phyloP scores from a whole-genome alignment of 2,329 filamentous ascomycete genomes.

The Cladosporium austrohemisphaericum region DNA sequence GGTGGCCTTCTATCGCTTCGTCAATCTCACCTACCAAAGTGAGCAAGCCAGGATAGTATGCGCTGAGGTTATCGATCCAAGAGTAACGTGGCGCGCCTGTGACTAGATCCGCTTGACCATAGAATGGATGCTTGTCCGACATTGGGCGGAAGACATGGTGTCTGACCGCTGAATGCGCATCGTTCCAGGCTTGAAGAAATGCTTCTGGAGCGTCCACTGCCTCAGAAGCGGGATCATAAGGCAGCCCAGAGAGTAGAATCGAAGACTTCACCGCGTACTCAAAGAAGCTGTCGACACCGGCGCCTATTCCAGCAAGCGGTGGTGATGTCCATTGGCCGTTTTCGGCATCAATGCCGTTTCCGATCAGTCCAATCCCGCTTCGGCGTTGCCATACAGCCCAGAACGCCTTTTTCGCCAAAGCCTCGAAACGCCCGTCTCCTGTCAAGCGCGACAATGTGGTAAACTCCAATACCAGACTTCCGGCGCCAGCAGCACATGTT shows the following conservation, averaged over 20 bases:
- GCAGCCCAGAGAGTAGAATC: conserved; percentile 75
- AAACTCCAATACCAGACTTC: conserved; percentile 90
- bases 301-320: conserved; percentile 87
- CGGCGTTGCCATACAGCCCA: conserved; percentile 94
- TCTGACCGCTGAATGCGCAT: conserved; percentile 81
- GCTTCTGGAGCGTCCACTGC: conserved; percentile 64
- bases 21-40: conserved; percentile 83
- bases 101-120: conserved; percentile 81
- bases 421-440: conserved; percentile 82
- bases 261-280: conserved; percentile 96
- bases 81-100: conserved; percentile 85
- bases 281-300: conserved; percentile 96
- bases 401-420: conserved; percentile 84
- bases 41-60: conserved; percentile 89
- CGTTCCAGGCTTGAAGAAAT: conserved; percentile 79
- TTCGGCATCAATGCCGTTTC: conserved; percentile 88
- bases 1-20: conserved; percentile 83
- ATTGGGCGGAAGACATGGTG: conserved; percentile 77
- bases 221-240: conserved; percentile 49
- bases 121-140: conserved; percentile 80
- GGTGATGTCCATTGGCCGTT: conserved; percentile 78
- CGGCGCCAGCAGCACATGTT: conserved; percentile 95
- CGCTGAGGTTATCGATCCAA: conserved; percentile 95
- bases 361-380: conserved; percentile 81
- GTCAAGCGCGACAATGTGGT: conserved; percentile 84